A percentile compares a stretch with the other conserved stretches of the same genome.
These are phyloP conservation scores for Pinguiococcus pyrenoidosus DNA, from an alignment of 108 stramenopile species.

Conservation along the genomic window DNA sequence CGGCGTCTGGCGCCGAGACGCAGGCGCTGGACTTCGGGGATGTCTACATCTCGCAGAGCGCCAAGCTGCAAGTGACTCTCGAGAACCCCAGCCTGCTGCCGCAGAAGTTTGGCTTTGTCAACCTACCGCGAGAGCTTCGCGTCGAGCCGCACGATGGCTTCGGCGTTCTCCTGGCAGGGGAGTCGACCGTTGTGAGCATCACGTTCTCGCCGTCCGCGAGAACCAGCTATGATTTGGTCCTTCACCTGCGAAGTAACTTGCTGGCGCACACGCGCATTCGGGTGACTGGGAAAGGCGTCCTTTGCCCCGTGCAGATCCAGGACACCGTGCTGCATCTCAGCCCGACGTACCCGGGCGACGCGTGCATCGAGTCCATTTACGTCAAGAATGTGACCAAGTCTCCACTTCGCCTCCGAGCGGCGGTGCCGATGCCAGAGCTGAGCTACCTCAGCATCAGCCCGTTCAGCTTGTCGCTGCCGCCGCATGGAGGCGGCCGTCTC, in stretches of 20 bases:
- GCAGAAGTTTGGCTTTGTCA: conserved; percentile 42
- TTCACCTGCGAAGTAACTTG: conserved; percentile 18
- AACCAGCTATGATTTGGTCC: conserved; percentile 6
- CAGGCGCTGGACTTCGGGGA: conserved; percentile 23
- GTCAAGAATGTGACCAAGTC: neutral
- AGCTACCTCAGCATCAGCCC: conserved; percentile 20
- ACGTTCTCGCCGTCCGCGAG: conserved; percentile 28
- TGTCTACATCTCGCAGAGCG: conserved; percentile 29
- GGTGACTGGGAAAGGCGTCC: conserved; percentile 21
- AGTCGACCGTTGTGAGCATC: conserved; percentile 9
- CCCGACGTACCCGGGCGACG: conserved; percentile 16
- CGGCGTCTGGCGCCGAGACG: neutral
- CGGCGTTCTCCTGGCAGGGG: conserved; percentile 30
- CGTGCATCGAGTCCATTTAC: neutral
- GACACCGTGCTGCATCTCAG: conserved; percentile 26
- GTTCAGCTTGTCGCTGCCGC: conserved; percentile 7
- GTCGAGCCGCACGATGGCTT: conserved; percentile 41
- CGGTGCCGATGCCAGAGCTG: conserved; percentile 6
- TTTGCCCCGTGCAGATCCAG: conserved; percentile 27
- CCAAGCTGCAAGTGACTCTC: conserved; percentile 6
- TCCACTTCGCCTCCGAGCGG: conserved; percentile 14
- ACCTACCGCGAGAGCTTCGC: conserved; percentile 17
- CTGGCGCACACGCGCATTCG: conserved; percentile 7
- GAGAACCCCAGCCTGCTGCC: conserved; percentile 24
- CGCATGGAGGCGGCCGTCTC: conserved; percentile 12